phyloP scores from a whole-genome alignment of 306 rosid genomes.

The Quercus agrifolia region DNA sequence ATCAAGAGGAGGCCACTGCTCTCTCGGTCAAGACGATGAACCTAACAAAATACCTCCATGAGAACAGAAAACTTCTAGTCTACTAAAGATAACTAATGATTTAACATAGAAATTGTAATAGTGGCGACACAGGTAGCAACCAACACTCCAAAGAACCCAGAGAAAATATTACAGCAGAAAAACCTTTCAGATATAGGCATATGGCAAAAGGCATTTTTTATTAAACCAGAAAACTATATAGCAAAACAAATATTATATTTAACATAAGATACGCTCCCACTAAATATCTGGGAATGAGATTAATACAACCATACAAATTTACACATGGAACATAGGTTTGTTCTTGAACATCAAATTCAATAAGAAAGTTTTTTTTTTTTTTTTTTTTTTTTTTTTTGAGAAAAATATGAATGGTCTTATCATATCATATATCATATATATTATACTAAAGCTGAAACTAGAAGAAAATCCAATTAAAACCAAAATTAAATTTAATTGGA shows the following conservation, averaged over 20 bases:
- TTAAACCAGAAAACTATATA: too few relatives aligned
- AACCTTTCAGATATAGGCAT: not conserved
- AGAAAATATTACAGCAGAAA: not conserved
- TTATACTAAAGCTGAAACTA: too few relatives aligned
- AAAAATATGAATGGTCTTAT: too few relatives aligned
- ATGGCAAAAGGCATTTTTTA: too few relatives aligned
- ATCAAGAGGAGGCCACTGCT: constrained; percentile 76
- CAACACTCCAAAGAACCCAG: not conserved
- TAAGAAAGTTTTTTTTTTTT: too few relatives aligned
- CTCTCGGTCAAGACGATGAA: constrained; percentile 93
- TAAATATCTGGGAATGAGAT: not conserved
- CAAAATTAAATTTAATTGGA: too few relatives aligned
- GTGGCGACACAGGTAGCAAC: not conserved
- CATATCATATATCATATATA: too few relatives aligned
- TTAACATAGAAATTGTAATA: not conserved
- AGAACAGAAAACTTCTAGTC: not conserved
- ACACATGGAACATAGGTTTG: not conserved
- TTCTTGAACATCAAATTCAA: not conserved
- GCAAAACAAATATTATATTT: not conserved
- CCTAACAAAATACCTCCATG: constrained; percentile 38
- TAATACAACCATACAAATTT: not conserved
- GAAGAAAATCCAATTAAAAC: too few relatives aligned
- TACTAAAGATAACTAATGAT: not conserved
- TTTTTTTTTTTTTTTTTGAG: too few relatives aligned
- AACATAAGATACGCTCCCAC: not conserved